phyloP scores from a whole-genome alignment of 306 rosid genomes.

The Arachis hypogaea region DNA sequence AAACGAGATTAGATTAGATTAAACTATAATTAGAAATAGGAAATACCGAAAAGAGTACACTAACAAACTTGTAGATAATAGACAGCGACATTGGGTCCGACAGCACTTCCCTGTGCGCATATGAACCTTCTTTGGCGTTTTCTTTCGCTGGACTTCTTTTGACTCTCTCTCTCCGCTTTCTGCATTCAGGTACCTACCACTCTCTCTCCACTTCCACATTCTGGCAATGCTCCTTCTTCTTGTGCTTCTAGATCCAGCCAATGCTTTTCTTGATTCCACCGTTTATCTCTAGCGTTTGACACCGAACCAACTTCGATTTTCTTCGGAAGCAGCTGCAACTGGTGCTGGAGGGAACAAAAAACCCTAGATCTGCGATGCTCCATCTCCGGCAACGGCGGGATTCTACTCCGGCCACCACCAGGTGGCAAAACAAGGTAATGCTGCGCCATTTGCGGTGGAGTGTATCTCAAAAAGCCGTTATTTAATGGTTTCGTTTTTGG shows the following conservation, averaged over 20 bases:
- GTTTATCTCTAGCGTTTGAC: conserved; percentile 29
- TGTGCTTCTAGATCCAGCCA: neutral
- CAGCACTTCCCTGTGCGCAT: conserved; percentile 25
- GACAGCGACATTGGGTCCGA: conserved; percentile 57
- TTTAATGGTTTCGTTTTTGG: neutral
- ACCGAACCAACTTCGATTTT: neutral
- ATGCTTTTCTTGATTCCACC: conserved; percentile 34
- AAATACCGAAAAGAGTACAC: no score
- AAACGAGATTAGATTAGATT: no score
- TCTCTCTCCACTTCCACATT: neutral
- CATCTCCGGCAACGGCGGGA: conserved; percentile 97
- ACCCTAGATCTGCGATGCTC: conserved; percentile 97
- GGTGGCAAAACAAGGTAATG: conserved; percentile 87
- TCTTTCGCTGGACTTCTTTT: conserved; percentile 60
- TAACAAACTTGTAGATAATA: neutral
- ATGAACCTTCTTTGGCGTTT: conserved; percentile 48
- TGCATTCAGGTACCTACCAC: conserved; percentile 9
- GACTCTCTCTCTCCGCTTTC: conserved; percentile 36
- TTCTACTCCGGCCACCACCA: conserved; percentile 74
- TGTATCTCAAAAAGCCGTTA: neutral
- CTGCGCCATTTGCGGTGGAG: neutral
- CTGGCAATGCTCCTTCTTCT: conserved; percentile 27
- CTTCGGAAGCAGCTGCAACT: neutral
- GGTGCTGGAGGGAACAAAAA: conserved; percentile 22
- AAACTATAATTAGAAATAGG: no score